A percentile compares a stretch with the other conserved stretches of the same genome.
These are phyloP conservation scores for Penicillium sp. DNA, from an alignment of 2,329 filamentous ascomycete genomes.

Conservation along the genomic window DNA sequence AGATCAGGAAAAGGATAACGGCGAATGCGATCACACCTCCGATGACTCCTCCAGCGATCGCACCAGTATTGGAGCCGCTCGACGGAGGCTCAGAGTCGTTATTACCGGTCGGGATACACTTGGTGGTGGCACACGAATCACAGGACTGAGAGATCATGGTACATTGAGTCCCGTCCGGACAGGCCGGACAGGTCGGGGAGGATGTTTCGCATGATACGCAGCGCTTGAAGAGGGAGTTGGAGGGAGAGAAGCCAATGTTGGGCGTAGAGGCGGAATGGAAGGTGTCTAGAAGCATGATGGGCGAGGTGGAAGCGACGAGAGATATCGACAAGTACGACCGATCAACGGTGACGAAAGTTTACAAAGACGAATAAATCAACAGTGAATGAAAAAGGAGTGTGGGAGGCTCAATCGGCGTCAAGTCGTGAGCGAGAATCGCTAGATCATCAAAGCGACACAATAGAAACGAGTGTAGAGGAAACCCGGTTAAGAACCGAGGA, in stretches of 20 bases:
- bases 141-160: slow-evolving; percentile 43
- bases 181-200: slow-evolving; percentile 57
- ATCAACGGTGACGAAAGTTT: slow-evolving; percentile 20
- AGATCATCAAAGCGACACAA: slow-evolving; percentile 23
- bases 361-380: neutral
- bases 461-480: slow-evolving; percentile 20
- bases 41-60: slow-evolving; percentile 86
- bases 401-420: slow-evolving; percentile 31
- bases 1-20: slow-evolving; percentile 72
- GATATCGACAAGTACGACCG: slow-evolving; percentile 18
- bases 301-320: slow-evolving; percentile 4
- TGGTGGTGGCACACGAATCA: slow-evolving; percentile 53
- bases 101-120: slow-evolving; percentile 35
- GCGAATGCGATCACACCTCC: slow-evolving; percentile 73
- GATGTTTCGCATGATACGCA: slow-evolving; percentile 54
- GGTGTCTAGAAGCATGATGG: slow-evolving; percentile 28
- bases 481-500: slow-evolving; percentile 14
- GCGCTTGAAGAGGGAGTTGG: slow-evolving; percentile 29
- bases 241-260: slow-evolving; percentile 13
- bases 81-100: slow-evolving; percentile 23
- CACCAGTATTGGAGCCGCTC: slow-evolving; percentile 64
- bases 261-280: slow-evolving; percentile 14
- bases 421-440: slow-evolving; percentile 31
- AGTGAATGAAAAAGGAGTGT: slow-evolving; percentile 24
- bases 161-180: slow-evolving; percentile 37